Base-by-base conservation (phyloP, 2,329 filamentous ascomycete genomes). In the Colletotrichum horii region DNA sequence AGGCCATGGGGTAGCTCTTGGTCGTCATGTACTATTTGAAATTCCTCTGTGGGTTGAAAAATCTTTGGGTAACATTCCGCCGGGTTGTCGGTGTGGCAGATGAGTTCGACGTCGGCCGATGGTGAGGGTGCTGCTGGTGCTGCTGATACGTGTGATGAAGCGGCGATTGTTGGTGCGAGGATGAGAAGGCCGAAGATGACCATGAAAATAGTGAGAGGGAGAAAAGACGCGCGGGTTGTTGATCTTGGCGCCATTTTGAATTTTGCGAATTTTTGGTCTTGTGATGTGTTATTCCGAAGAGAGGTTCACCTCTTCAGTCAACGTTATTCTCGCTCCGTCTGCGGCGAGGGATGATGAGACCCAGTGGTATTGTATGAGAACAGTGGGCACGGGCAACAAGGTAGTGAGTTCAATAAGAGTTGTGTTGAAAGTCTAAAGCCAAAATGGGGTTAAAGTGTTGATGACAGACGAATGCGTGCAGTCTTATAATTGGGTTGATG, bases 1-100 rank as follows among this genome's bases (percentile, higher is more conserved):
- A 94, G 87, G 8, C 93, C 93, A 0, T 87, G 83, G 2, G 93
- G 93, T 5, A 94, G 81, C 48, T 93, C 89, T 81, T 94, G 93
- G 78, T 93, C 93, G 43, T 91, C 88, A 75, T 88, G 91, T 55
- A 94, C 87, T 9, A 84, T 80, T 81, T 93, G 92, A 78, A 94
- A 94, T 72, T 93, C 88, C 64, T 92, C 84, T 2, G 92, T 94
- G 2, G 93, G 86, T 71, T 89, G 86, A 76, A 94, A 94, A 3
- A 93, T 77, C 64, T 88, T 89, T 2, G 93, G 92, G 78, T 94
- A 94, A 82, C 93, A 94, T 74, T 93, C 92, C 61, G 87, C 83
- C 1, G 87, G 84, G 78, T 93, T 87, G 64, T 88, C 85, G 56
- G 90, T 91, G 81, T 93, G 91, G 78, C 93, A 94, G 82, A 94